A percentile compares a stretch with the other conserved stretches of the same genome.
Evolutionary conservation across 495 filamentous ascomycete species (phyloP).

Genomic region (Cryomyces minteri): DNA sequence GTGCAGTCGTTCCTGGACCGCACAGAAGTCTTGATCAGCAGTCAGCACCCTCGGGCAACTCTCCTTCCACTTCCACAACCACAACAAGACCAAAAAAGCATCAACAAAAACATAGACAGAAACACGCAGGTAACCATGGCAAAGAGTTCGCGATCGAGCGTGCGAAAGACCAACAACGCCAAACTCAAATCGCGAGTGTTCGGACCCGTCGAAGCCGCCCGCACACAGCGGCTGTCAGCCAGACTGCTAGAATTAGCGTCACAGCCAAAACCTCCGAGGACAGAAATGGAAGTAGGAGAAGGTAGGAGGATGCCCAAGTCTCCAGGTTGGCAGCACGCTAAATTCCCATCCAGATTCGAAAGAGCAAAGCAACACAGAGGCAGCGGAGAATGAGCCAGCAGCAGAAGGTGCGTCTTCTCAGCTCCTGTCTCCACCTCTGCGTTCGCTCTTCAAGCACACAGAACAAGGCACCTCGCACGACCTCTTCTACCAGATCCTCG

Average conservation of each 20-base stretch:
- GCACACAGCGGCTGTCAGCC: constrained; percentile 59
- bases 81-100: background rate
- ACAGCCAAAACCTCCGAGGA: constrained; percentile 34
- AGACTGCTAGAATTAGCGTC: constrained; percentile 59
- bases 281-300: constrained; percentile 20
- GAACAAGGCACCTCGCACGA: background rate
- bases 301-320: constrained; percentile 4
- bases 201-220: constrained; percentile 54
- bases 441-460: background rate
- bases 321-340: background rate
- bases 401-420: constrained; percentile 8
- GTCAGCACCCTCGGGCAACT: too few species aligned
- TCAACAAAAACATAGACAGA: background rate
- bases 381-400: constrained; percentile 1
- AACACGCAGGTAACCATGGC: constrained; percentile 40
- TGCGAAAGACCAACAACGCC: constrained; percentile 58
- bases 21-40: too few species aligned
- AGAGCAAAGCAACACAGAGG: background rate
- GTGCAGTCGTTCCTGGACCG: too few species aligned
- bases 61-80: background rate
- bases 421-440: constrained; percentile 4
- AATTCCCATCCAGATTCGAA: background rate
- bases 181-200: constrained; percentile 62
- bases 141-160: constrained; percentile 57
- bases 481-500: constrained; percentile 1